A percentile compares a stretch with the other conserved stretches of the same genome.
phyloP scores from a whole-genome alignment of 192 early-diverging fungal genomes.

The Dimargaris cristalligena region DNA sequence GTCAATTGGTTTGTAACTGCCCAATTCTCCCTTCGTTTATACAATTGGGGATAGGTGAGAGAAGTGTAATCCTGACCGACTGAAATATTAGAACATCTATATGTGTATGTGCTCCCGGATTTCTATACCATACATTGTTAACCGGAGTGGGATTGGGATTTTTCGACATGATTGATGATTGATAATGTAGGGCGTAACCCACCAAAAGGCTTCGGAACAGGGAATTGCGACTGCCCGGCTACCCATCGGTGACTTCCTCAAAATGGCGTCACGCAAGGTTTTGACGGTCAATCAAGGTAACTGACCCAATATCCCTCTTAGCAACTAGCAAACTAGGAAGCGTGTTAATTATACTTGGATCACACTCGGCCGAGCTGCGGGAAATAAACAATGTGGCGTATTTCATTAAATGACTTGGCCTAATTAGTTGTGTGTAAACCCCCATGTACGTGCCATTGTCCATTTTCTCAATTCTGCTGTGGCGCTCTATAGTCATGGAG shows the following conservation, averaged over 20 bases:
- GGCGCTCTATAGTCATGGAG: conserved; percentile 49
- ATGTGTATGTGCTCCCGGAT: no score
- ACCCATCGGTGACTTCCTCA: conserved; percentile 73
- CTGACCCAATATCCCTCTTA: neutral
- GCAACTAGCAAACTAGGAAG: conserved; percentile 10
- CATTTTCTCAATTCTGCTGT: neutral
- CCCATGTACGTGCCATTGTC: neutral
- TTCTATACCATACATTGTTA: no score
- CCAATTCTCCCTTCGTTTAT: no score
- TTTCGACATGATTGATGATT: no score
- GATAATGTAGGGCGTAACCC: conserved; percentile 61
- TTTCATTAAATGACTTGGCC: no score
- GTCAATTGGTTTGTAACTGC: no score
- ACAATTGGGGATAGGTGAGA: no score
- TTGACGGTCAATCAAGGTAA: conserved; percentile 85
- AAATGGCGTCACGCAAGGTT: conserved; percentile 64
- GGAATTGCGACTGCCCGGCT: conserved; percentile 61
- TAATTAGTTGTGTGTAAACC: neutral
- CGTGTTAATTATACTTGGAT: neutral
- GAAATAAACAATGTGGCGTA: no score
- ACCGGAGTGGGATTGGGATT: no score
- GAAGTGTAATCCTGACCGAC: no score
- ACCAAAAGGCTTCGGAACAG: conserved; percentile 53
- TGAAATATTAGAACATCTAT: no score
- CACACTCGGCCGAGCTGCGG: neutral